Conservation (phyloP, 140 eudicot genomes). For the Erigeron philadelphicus region DNA sequence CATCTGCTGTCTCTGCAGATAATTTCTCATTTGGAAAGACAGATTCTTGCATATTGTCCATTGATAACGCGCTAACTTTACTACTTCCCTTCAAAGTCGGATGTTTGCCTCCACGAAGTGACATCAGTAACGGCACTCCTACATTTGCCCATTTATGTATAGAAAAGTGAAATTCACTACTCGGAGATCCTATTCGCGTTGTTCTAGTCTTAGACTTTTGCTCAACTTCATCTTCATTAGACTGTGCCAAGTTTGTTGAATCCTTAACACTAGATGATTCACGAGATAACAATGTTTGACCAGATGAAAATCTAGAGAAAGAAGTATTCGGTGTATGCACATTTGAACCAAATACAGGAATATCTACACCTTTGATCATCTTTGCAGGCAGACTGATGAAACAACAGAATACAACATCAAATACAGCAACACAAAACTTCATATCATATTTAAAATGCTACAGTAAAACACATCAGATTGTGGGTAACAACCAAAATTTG, state of each 20-base stretch:
- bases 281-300: slow-evolving; percentile 42
- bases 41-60: slow-evolving; percentile 27
- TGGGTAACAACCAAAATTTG: not conserved
- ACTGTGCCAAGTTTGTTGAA: slow-evolving; percentile 10
- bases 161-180: slow-evolving; percentile 70
- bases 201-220: slow-evolving; percentile 26
- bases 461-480: not conserved
- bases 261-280: slow-evolving; percentile 34
- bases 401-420: not conserved
- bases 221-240: slow-evolving; percentile 28
- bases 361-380: slow-evolving; percentile 39
- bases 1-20: slow-evolving; percentile 25
- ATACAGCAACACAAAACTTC: not conserved
- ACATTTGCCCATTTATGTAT: slow-evolving; percentile 79
- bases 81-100: slow-evolving; percentile 37
- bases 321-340: slow-evolving; percentile 34
- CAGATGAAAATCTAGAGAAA: slow-evolving; percentile 48
- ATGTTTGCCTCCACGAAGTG: slow-evolving; percentile 36
- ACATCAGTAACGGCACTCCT: slow-evolving; percentile 56
- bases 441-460: not conserved
- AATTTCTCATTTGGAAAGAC: slow-evolving; percentile 12
- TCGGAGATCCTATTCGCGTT: slow-evolving; percentile 32
- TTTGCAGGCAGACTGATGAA: slow-evolving; percentile 53
- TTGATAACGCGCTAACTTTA: slow-evolving; percentile 24
- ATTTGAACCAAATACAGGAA: slow-evolving; percentile 46